Base-by-base conservation (phyloP, 768 basidiomycete species). In the Rhizopogon vulgaris region DNA sequence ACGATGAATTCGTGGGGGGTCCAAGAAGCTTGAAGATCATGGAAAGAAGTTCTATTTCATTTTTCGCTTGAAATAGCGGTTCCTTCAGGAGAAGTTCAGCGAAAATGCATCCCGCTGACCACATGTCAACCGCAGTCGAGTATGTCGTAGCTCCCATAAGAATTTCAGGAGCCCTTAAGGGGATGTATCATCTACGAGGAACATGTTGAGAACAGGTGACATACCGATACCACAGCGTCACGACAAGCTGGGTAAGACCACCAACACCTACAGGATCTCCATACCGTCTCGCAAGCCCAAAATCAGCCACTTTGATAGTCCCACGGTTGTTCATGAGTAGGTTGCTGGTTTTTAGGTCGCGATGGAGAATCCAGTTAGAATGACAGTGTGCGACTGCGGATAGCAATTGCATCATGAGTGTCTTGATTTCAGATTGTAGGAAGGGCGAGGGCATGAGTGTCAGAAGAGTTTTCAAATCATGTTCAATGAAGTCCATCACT, bases 401-500 rank as follows among this genome's bases (percentile, higher is more conserved):
- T 25, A 98, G 72, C 6, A 99, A 75, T 67, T 99, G 96, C 24
- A 90, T 70, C 84, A 97, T 84, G 49, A 99, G 73, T 0, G 96
- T 99, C 75, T 99, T 99, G 74, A 98, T 90, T 71, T 99, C 96
- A 38, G 93, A 95, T 70, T 95, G 93, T 38, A 97, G 74, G 74
- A 99, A 99, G 2, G 96, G 94, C 30, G 87, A 81, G 1, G 94
- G 94, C 96, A 98, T 98, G 55, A 91, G 73, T 24, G 87, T 90
- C 52, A 99, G 78, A 48, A 99, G 80, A 6, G 94, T 88, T 71
- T 99, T 99, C 67, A 99, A 85, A 68, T 99, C 96, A 69, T 99
- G 96, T 69, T 99, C 96, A 65, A 99, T 95, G 65, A 99, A 99
- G 68, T 96, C 94, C 94, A 96, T 96, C 34, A 98, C 96, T 58